Conservation (phyloP, 352 stramenopile genomes). For the Heterotrichella gracilis region DNA sequence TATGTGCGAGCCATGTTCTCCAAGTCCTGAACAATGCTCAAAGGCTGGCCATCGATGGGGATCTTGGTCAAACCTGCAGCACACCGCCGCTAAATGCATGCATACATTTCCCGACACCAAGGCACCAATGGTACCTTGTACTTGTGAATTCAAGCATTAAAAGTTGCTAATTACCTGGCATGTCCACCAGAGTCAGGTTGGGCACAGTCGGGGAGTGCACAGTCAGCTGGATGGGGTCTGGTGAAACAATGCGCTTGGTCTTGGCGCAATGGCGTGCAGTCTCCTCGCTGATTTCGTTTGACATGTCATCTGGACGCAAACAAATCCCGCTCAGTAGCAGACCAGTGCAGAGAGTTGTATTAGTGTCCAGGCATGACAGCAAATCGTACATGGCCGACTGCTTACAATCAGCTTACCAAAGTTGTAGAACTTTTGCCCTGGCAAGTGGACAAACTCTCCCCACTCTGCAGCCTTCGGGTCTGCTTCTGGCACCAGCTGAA, state of each 20-base stretch:
- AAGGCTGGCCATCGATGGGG: slow-evolving; percentile 78
- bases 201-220: slow-evolving; percentile 81
- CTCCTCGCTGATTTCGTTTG: slow-evolving; percentile 66
- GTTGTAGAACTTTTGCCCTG: slow-evolving; percentile 60
- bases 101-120: too few relatives aligned
- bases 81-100: too few relatives aligned
- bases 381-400: too few relatives aligned
- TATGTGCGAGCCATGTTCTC: slow-evolving; percentile 84
- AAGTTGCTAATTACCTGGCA: too few relatives aligned
- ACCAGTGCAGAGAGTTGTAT: too few relatives aligned
- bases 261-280: slow-evolving; percentile 56
- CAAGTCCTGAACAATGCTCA: slow-evolving; percentile 96
- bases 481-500: too few relatives aligned
- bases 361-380: too few relatives aligned
- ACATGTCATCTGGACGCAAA: too few relatives aligned
- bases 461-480: too few relatives aligned
- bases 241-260: slow-evolving; percentile 69
- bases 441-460: slow-evolving; percentile 87
- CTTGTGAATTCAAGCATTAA: too few relatives aligned
- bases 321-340: too few relatives aligned
- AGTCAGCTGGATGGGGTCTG: slow-evolving; percentile 93
- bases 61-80: slow-evolving; percentile 57
- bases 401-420: slow-evolving; percentile 81
- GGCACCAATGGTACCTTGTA: too few relatives aligned
- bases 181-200: slow-evolving; percentile 89